A percentile compares a stretch with the other conserved stretches of the same genome.
These are phyloP conservation scores for Mallotus japonicus DNA, from an alignment of 441 rosid genomes.

Conservation along the genomic window DNA sequence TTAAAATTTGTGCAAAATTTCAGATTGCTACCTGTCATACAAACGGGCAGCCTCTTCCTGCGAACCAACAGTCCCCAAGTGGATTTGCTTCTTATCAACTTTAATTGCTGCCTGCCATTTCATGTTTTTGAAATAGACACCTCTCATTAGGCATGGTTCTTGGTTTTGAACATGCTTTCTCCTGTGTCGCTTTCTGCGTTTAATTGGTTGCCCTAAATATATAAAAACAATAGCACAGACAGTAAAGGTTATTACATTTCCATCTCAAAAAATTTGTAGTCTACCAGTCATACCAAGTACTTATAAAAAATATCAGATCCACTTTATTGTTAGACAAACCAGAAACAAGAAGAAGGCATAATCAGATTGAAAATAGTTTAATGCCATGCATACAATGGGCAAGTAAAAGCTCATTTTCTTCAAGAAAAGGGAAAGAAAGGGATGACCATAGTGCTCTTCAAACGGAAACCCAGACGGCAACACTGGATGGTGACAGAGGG, in stretches of 20 bases:
- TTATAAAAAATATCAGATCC: background rate
- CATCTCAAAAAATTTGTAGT: background rate
- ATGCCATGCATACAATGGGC: background rate
- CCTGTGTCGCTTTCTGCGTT: conserved; percentile 87
- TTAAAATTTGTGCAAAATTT: background rate
- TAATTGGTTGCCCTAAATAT: conserved; percentile 65
- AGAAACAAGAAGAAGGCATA: background rate
- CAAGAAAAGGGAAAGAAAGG: background rate
- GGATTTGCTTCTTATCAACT: conserved; percentile 96
- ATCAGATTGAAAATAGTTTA: background rate
- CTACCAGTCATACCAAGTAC: background rate
- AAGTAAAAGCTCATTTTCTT: background rate
- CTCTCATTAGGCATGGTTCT: conserved; percentile 95
- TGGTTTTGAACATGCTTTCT: conserved; percentile 84
- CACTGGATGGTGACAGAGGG: background rate
- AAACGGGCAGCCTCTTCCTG: conserved; percentile 95
- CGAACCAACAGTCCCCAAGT: conserved; percentile 89
- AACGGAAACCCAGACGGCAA: background rate
- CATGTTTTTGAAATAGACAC: conserved; percentile 96
- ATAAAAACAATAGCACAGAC: conserved; percentile 19
- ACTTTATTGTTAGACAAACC: background rate
- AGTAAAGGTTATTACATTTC: background rate
- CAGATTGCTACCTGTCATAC: conserved; percentile 67
- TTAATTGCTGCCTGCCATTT: conserved; percentile 99
- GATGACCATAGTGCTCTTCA: background rate